Conservation (phyloP, 2,329 filamentous ascomycete species). For the Achaetomium macrosporum region DNA sequence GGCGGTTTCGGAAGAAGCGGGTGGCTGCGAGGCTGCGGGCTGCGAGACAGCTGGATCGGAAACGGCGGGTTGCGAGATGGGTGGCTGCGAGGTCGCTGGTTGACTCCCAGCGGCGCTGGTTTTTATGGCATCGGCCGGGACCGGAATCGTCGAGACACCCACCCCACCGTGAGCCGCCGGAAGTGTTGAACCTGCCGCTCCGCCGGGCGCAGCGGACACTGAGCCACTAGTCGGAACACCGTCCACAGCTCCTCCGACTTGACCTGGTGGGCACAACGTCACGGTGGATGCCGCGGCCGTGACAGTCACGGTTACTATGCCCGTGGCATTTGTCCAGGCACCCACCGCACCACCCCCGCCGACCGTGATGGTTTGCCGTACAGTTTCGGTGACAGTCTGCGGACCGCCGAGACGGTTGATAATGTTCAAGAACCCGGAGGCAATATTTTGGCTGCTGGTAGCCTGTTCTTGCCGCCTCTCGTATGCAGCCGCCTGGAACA, state of each 20-base stretch:
- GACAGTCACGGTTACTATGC: slow-evolving; percentile 32
- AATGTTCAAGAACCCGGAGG: slow-evolving; percentile 24
- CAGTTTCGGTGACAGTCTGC: slow-evolving; percentile 30
- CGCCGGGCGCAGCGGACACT: slow-evolving; percentile 12
- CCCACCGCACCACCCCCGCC: slow-evolving; percentile 23
- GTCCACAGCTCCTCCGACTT: slow-evolving; percentile 16
- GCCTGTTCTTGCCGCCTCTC: slow-evolving; percentile 15
- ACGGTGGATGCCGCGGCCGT: slow-evolving; percentile 31
- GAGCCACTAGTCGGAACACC: slow-evolving; percentile 7
- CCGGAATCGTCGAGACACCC: slow-evolving; percentile 19
- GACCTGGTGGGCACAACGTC: slow-evolving; percentile 22
- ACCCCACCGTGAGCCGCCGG: slow-evolving; percentile 19
- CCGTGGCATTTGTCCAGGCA: slow-evolving; percentile 30
- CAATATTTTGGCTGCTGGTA: slow-evolving; percentile 9
- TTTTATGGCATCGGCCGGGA: slow-evolving; percentile 15
- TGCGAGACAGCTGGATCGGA: background rate
- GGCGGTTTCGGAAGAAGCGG: slow-evolving; percentile 5
- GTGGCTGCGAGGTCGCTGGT: background rate
- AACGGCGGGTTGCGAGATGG: slow-evolving; percentile 4
- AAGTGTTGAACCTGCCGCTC: slow-evolving; percentile 9
- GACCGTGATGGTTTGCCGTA: slow-evolving; percentile 34
- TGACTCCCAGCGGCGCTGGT: slow-evolving; percentile 6
- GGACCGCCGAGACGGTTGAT: slow-evolving; percentile 9
- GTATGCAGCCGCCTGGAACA: slow-evolving; percentile 24
- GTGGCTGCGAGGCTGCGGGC: background rate